Conservation (phyloP, 352 stramenopile species). For the Globisporangium sylvaticum region DNA sequence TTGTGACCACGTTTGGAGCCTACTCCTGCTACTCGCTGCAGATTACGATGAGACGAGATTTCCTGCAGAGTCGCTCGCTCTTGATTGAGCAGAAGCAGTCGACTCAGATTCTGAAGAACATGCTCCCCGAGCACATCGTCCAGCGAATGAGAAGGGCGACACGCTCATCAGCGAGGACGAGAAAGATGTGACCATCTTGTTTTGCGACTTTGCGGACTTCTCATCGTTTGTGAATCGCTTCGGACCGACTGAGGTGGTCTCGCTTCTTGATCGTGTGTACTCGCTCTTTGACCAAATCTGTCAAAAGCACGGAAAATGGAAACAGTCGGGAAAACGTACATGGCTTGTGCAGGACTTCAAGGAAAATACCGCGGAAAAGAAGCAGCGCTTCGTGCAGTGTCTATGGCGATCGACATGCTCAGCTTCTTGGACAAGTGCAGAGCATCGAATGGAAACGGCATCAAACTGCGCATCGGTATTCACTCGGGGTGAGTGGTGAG, state of each 20-base stretch:
- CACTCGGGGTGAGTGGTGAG: conserved; percentile 88
- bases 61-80: conserved; percentile 74
- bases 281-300: conserved; percentile 90
- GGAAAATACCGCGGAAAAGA: conserved; percentile 75
- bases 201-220: conserved; percentile 85
- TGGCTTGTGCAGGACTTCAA: conserved; percentile 84
- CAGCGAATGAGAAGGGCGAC: conserved; percentile 82
- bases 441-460: conserved; percentile 71
- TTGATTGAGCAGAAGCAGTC: conserved; percentile 75
- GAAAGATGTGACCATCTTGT: conserved; percentile 85
- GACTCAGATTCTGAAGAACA: conserved; percentile 84
- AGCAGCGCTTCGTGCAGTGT: conserved; percentile 66
- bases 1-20: conserved; percentile 67
- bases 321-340: conserved; percentile 91
- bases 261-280: conserved; percentile 90
- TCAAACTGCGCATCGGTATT: conserved; percentile 90
- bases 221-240: conserved; percentile 77
- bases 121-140: conserved; percentile 80
- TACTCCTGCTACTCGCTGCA: conserved; percentile 83
- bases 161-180: conserved; percentile 83
- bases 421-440: conserved; percentile 57
- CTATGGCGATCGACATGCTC: conserved; percentile 81
- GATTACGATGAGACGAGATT: conserved; percentile 80
- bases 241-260: conserved; percentile 67
- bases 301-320: conserved; percentile 92